Evolutionary conservation across 768 basidiomycete genomes (phyloP).

Genomic region (Rhizopogon vulgaris): DNA sequence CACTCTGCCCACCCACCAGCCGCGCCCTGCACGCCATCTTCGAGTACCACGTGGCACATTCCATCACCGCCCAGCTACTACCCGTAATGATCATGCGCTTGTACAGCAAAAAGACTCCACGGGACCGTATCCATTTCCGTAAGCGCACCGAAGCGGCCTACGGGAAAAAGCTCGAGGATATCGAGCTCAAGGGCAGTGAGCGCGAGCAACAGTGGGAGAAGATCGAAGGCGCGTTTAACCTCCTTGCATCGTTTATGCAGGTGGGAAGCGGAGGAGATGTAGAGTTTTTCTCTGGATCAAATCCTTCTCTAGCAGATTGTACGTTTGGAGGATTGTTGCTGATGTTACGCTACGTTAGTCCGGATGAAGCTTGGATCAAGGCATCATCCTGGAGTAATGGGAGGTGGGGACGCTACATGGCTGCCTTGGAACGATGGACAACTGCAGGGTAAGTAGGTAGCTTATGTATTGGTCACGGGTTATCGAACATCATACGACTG

Average conservation of each 20-base stretch:
- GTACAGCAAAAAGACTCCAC: slow-evolving; percentile 17
- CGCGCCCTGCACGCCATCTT: slow-evolving; percentile 19
- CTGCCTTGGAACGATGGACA: slow-evolving; percentile 16
- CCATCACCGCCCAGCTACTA: slow-evolving; percentile 11
- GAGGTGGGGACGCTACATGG: slow-evolving; percentile 19
- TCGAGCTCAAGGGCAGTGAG: slow-evolving; percentile 12
- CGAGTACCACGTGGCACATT: slow-evolving; percentile 11
- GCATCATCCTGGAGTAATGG: slow-evolving; percentile 23
- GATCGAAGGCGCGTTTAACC: slow-evolving; percentile 14
- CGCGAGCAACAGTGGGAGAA: slow-evolving; percentile 18
- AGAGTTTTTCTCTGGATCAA: slow-evolving; percentile 15
- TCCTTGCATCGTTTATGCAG: slow-evolving; percentile 3
- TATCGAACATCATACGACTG: neutral
- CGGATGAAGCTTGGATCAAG: slow-evolving; percentile 20
- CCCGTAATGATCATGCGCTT: slow-evolving; percentile 17
- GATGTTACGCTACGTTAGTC: slow-evolving; percentile 17
- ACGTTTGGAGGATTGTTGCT: slow-evolving; percentile 19
- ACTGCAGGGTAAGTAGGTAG: neutral
- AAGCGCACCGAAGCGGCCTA: slow-evolving; percentile 8
- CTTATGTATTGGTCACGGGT: too few relatives aligned
- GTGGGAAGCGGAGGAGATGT: slow-evolving; percentile 3
- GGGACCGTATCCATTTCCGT: slow-evolving; percentile 13
- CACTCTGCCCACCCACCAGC: slow-evolving; percentile 15
- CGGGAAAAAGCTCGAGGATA: slow-evolving; percentile 5
- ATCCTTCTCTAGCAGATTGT: slow-evolving; percentile 21